Conservation (phyloP, 441 rosid genomes). For the Kokia cookei region DNA sequence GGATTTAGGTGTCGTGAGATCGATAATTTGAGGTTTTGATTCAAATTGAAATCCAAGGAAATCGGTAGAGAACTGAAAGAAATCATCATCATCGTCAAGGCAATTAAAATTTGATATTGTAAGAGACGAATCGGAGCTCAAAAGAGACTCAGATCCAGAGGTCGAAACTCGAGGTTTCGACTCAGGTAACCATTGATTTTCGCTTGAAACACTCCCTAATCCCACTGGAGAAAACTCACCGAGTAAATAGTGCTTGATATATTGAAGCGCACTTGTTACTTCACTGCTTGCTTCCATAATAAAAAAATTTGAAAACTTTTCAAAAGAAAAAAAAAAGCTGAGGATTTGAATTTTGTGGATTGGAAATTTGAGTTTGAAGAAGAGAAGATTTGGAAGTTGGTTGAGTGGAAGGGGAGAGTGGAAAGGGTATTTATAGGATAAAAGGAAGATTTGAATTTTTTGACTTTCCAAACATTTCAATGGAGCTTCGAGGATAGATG, state of each 20-base stretch:
- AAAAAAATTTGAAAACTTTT: neutral
- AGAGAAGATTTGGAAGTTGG: neutral
- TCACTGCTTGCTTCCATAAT: constrained; percentile 27
- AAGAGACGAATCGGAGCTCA: constrained; percentile 17
- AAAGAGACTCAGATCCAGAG: neutral
- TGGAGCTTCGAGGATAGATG: constrained; percentile 14
- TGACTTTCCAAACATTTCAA: constrained; percentile 7
- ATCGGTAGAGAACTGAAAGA: constrained; percentile 13
- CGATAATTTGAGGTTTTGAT: constrained; percentile 32
- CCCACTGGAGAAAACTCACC: constrained; percentile 44
- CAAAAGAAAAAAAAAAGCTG: too few species aligned
- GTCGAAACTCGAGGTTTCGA: constrained; percentile 5
- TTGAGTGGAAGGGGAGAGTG: neutral
- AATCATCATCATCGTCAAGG: constrained; percentile 9
- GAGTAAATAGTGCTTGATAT: constrained; percentile 44
- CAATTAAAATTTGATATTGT: constrained; percentile 8
- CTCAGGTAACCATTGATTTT: constrained; percentile 15
- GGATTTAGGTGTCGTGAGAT: constrained; percentile 24
- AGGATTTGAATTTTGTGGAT: neutral
- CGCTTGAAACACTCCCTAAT: neutral
- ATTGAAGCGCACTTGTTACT: constrained; percentile 30
- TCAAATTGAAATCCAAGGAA: constrained; percentile 20
- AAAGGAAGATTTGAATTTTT: neutral
- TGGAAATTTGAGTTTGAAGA: neutral
- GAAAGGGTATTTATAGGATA: neutral